Conservation (phyloP, 768 basidiomycete genomes). For the Lactarius akahatsu region DNA sequence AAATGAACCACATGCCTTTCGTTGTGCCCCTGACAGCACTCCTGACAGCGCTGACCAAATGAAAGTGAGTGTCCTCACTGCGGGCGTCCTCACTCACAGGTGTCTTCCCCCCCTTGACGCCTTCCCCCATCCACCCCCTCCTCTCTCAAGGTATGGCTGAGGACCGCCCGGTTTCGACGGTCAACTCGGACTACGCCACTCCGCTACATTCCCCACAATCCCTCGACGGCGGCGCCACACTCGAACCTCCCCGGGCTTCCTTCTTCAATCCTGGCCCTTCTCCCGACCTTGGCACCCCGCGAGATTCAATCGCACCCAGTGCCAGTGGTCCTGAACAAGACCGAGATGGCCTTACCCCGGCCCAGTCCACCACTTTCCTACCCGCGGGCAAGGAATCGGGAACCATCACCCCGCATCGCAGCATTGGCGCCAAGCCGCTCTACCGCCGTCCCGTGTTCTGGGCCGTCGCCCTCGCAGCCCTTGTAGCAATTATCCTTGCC, state of each 20-base stretch:
- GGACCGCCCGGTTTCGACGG: constrained; percentile 24
- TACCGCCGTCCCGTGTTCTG: constrained; percentile 13
- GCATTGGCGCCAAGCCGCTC: background rate
- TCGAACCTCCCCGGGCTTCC: constrained; percentile 14
- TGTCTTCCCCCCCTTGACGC: background rate
- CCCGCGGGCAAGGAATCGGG: background rate
- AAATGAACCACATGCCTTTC: background rate
- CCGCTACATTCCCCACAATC: constrained; percentile 15
- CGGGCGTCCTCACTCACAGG: background rate
- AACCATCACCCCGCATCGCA: background rate
- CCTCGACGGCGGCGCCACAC: background rate
- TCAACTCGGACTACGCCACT: constrained; percentile 17
- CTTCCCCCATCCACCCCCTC: background rate
- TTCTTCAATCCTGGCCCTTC: constrained; percentile 9
- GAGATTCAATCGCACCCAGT: constrained; percentile 6
- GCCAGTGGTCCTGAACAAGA: background rate
- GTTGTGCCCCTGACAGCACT: background rate
- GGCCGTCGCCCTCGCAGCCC: constrained; percentile 12
- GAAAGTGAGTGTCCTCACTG: background rate
- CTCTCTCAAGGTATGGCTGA: constrained; percentile 20
- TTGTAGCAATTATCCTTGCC: constrained; percentile 14
- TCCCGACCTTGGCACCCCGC: background rate
- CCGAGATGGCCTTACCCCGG: constrained; percentile 9
- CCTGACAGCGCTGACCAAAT: background rate
- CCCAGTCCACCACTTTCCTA: constrained; percentile 9